Base-by-base conservation (phyloP, 176 grass and related monocot species). In the Miscanthus lutarioriparius region DNA sequence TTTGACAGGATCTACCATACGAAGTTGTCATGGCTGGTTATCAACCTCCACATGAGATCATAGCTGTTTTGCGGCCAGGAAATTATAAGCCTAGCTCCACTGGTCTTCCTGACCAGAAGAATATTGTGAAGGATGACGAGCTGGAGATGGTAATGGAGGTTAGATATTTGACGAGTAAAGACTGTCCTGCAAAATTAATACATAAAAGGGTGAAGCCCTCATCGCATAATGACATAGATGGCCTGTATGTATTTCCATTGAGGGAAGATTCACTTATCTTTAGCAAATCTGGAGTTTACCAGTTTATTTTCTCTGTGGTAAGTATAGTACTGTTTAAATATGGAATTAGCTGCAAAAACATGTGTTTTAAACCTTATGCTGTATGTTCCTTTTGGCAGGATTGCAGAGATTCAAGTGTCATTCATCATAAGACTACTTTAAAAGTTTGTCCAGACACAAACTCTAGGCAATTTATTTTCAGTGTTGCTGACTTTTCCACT, bases 291-390 rank as follows among this genome's bases (percentile, higher is more conserved):
- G 87, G 87, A 67, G 66, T 80, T 43, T 84, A 84, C 66, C 67
- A 27, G 4, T 84, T 89, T 89, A 30, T 72, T 40, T 89, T 89
- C 75, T 89, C 81, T 5, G 87, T 84, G 77, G 87, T 89, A 80
- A 84, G 81, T 89, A 54, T 63, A 62, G 17, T 84, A 74, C 16
- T 6, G 26, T 39, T 64, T 72, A 23, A 9, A 35, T 58, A 43
- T 85, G n/a, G 2, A 72, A 44, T 16, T 28, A 67, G 16, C 20
- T 38, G 19, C 64, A 78, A 59, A 59, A 70, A 11, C 58, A 78
- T 19, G 44, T 45, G 4, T 53, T 8, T 17, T 17, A 59, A n/a
- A 59, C 48, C 56, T 70, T 59, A 70, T 53, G 14, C 54, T 16
- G 72, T 58, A 2, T 78, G 48, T 70, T 70, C 35, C 71, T 13